A percentile compares a stretch with the other conserved stretches of the same genome.
phyloP scores from a whole-genome alignment of 2,329 filamentous ascomycete genomes.

The Ascochyta pisi region DNA sequence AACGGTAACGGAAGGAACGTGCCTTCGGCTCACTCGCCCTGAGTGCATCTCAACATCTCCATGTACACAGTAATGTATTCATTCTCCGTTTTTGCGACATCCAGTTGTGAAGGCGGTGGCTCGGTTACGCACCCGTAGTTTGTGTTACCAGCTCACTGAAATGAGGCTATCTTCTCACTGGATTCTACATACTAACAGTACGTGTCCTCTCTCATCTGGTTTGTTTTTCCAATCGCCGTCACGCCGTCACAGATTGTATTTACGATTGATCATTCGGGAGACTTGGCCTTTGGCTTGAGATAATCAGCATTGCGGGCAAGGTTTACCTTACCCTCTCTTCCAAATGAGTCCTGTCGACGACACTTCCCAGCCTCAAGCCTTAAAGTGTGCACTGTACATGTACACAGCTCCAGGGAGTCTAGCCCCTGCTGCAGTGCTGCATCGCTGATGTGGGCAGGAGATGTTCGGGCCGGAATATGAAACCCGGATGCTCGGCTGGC shows the following conservation, averaged over 20 bases:
- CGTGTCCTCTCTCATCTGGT: neutral
- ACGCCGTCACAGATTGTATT: neutral
- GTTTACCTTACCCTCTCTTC: neutral
- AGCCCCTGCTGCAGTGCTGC: conserved; percentile 4
- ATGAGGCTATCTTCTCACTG: neutral
- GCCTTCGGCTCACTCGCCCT: conserved; percentile 8
- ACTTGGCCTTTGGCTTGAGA: neutral
- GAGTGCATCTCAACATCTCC: conserved; percentile 8
- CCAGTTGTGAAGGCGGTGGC: neutral
- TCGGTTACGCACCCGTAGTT: neutral
- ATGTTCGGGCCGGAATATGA: conserved; percentile 12
- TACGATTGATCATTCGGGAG: neutral
- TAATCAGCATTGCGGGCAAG: neutral
- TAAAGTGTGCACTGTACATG: neutral
- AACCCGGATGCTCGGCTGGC: conserved; percentile 1
- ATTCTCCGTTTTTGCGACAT: neutral
- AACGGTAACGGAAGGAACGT: conserved; percentile 19
- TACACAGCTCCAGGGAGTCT: neutral
- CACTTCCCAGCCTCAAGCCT: neutral
- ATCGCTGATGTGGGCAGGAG: conserved; percentile 4
- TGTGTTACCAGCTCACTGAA: neutral
- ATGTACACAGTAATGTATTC: neutral
- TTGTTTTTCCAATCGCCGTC: neutral
- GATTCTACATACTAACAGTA: neutral
- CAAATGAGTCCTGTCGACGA: neutral